Conservation (phyloP, 768 basidiomycete species). For the Tylopilus plumbeoviolaceoides region DNA sequence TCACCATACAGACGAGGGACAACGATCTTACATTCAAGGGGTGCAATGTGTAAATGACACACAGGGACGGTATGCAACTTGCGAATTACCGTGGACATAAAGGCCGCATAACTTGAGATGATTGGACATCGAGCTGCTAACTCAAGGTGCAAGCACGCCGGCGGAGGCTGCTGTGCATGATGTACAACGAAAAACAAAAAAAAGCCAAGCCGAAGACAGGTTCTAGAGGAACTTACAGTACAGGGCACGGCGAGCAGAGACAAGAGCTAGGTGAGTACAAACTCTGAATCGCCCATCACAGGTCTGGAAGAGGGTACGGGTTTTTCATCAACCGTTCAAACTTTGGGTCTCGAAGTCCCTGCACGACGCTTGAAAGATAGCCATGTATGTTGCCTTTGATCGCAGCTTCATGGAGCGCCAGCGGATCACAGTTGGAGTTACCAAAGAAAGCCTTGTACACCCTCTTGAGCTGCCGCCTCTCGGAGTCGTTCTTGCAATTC, state of each 20-base stretch:
- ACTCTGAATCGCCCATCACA: neutral
- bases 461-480: constrained; percentile 1
- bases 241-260: neutral
- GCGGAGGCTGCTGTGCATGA: neutral
- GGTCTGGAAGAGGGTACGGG: neutral
- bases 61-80: no score
- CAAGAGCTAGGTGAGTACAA: neutral
- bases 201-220: neutral
- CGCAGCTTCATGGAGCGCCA: neutral
- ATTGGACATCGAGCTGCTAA: no score
- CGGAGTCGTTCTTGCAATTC: neutral
- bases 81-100: no score
- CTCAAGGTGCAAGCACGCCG: no score
- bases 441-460: constrained; percentile 2
- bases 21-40: no score
- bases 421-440: neutral
- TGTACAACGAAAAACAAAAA: neutral
- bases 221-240: neutral
- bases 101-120: no score
- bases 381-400: neutral
- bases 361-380: neutral
- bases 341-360: neutral
- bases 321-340: neutral
- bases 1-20: no score
- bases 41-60: no score